Percentiles rank a stretch among this genome's conserved stretches.
Evolutionary conservation across 371 early-diverging fungal species (phyloP).

Genomic region (Mortierella sp.): DNA sequence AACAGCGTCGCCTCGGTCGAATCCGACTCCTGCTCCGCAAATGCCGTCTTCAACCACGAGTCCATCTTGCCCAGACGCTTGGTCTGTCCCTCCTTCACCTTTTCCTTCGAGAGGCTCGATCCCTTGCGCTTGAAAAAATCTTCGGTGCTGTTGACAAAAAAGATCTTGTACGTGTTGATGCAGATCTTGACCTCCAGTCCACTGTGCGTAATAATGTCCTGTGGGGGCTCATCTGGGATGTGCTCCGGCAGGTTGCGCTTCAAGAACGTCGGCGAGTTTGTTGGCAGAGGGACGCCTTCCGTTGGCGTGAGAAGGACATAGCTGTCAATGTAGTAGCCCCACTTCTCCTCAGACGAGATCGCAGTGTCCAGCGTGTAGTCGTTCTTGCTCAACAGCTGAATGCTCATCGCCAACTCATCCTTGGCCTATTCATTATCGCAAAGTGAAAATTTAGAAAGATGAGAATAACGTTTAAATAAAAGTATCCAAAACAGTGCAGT

Average conservation of each 20-base stretch:
- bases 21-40: slow-evolving; percentile 40
- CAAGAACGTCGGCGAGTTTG: slow-evolving; percentile 75
- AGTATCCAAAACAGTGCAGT: slow-evolving; percentile 3
- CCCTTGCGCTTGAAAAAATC: slow-evolving; percentile 72
- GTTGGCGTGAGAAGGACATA: slow-evolving; percentile 86
- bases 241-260: slow-evolving; percentile 64
- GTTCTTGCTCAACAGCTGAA: slow-evolving; percentile 89
- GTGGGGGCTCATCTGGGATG: slow-evolving; percentile 62
- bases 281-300: slow-evolving; percentile 75
- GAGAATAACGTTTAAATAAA: background rate
- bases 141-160: slow-evolving; percentile 84
- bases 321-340: slow-evolving; percentile 94
- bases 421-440: slow-evolving; percentile 63
- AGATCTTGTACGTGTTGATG: slow-evolving; percentile 90
- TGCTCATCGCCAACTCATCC: slow-evolving; percentile 76
- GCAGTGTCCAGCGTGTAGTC: slow-evolving; percentile 83
- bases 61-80: slow-evolving; percentile 45
- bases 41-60: slow-evolving; percentile 38
- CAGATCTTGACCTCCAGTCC: slow-evolving; percentile 90
- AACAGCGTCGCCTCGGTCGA: slow-evolving; percentile 13
- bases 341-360: slow-evolving; percentile 88
- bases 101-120: slow-evolving; percentile 24
- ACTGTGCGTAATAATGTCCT: slow-evolving; percentile 72
- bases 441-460: background rate
- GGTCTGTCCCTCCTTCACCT: slow-evolving; percentile 23